Conservation (phyloP, 768 basidiomycete genomes). For the Naematelia encephala region DNA sequence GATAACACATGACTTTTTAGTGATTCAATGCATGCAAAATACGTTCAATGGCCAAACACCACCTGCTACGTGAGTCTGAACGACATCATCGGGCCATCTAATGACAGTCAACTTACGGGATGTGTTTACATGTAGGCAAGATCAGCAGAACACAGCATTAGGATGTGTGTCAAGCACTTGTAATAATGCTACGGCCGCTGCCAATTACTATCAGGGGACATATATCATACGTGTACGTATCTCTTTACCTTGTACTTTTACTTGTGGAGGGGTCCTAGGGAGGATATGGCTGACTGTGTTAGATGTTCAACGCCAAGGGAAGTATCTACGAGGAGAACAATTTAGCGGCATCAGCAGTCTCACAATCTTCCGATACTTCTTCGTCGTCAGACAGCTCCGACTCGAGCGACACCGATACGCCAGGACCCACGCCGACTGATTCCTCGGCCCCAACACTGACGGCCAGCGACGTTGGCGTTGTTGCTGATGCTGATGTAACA, state of each 20-base stretch:
- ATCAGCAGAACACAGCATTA: neutral
- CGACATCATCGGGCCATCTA: too few relatives aligned
- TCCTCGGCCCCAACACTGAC: neutral
- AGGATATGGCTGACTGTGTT: too few relatives aligned
- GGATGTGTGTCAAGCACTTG: conserved; percentile 12
- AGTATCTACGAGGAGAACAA: conserved; percentile 26
- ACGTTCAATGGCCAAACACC: neutral
- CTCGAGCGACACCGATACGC: neutral
- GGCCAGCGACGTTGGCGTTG: too few relatives aligned
- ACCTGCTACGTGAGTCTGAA: neutral
- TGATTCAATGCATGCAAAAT: neutral
- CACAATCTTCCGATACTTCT: neutral
- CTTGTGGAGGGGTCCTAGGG: too few relatives aligned
- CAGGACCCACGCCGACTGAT: neutral
- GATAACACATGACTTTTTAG: too few relatives aligned
- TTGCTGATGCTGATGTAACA: too few relatives aligned
- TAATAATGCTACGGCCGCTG: conserved; percentile 7
- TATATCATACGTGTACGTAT: conserved; percentile 25
- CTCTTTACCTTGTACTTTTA: neutral
- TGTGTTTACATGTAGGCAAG: too few relatives aligned
- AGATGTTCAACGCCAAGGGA: conserved; percentile 31
- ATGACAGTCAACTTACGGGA: too few relatives aligned
- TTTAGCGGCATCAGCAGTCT: conserved; percentile 1
- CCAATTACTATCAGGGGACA: conserved; percentile 20
- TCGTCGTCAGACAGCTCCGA: neutral